Evolutionary conservation across 2,329 filamentous ascomycete genomes (phyloP), one percentile per base, ranked within the genome.

Genomic region (Lithohypha guttulata): DNA sequence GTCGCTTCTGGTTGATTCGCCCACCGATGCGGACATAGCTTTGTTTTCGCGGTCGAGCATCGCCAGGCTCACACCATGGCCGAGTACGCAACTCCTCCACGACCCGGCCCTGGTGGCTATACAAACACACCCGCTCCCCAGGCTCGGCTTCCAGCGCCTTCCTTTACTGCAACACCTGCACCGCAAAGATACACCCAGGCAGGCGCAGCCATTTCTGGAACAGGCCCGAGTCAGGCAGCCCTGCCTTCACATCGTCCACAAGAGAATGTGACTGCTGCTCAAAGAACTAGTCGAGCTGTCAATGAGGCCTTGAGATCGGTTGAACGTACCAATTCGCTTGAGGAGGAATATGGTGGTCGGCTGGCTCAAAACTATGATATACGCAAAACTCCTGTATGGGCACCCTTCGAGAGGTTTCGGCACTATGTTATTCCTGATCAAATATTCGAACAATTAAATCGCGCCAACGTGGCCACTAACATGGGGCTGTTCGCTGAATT

Each of bases 401-500:
- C 82, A 28, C 91, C 91, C 1, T 98, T 95, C 57, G 82, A 94
- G 57, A 84, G 82, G 61, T 75, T 81, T 19, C 80, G 83, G 52
- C 83, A 81, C 61, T 89, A 94, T 63, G 79, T 83, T 51, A 89
- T 98, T 38, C 91, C 91, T 34, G 86, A 95, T 51, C 76, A 78
- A 53, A 82, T 98, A 37, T 89, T 96, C 55, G 82, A 93, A 52
- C 86, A 94, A 57, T 89, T 93, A 59, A 93, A 98, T 52, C 71
- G 76, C 36, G 82, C 84, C 42, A 79, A 93, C 56, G 77, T 95
- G 17, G 80, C 81, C 43, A 94, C 87, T n/a, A 75, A 77, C 54
- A 93, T 98, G 82, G 93, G 93, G 7, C 68, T 98, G 22, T 96
- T 98, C 60, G 84, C 91, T 13, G 84, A 93, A 61, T 73, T 98